Evolutionary conservation across 345 rosid genomes (phyloP), one percentile per base, ranked within the genome.

Genomic region (Brassica rapa): DNA sequence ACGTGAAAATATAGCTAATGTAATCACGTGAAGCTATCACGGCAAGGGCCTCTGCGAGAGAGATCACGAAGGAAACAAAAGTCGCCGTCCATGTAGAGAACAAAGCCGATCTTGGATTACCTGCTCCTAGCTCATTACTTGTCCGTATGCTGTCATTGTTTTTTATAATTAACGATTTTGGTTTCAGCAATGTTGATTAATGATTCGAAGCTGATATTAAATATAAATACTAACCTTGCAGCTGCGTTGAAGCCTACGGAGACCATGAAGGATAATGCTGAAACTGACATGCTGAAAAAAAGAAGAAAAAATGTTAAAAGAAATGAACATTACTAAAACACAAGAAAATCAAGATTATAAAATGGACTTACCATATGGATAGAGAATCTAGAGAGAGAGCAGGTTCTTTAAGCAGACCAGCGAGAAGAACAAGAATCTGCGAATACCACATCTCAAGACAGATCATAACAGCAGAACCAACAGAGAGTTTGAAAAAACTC

Each of bases 191-290:
- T 37, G 15, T 10, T 57, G 29, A 4, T 41, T 67, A 10, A 37
- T 53, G 32, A 32, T 60, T 30, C 6, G 43, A 25, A 15, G 32
- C 0, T 3, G 11, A 21, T 56, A 6, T 21, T 12, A 23, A 43
- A 39, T 2, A 3, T 4, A 57, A 23, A 51, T 29, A 41, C 80
- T 33, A 83, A 91, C 97, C 98, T 93, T 63, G 88, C 95, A 60
- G 97, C 97, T 4, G 98, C 97, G 66, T 91, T 93, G 83, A 93
- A 93, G n/a, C 98, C 98, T 8, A 89, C 87, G 0, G 98, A 87
- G 14, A 93, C 88, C 93, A 89, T 93, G 74, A 89, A 89, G 46
- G 87, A 14, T 67, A 87, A 35, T 11, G 91, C 92, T 7, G 63
- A 53, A 75, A 90, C 69, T 0, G 88, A 72, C 90, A 85, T 82